Conservation (phyloP, 1,139 yeast genomes). For the Groenewaldozyma sp. region DNA sequence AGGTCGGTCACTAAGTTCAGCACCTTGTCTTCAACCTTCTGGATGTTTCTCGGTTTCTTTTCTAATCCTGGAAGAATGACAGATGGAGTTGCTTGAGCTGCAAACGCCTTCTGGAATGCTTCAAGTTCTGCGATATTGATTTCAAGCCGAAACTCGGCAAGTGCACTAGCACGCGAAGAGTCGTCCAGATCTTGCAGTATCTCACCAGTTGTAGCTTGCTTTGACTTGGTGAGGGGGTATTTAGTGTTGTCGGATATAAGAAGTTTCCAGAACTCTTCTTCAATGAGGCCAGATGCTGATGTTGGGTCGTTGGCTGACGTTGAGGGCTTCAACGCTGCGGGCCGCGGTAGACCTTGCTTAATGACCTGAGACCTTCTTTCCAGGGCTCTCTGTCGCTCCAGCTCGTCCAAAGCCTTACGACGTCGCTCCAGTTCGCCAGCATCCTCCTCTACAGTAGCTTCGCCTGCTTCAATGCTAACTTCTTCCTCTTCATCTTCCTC, state of each 20-base stretch:
- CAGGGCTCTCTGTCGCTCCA: conserved; percentile 21
- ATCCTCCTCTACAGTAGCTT: conserved; percentile 24
- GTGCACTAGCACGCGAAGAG: conserved; percentile 26
- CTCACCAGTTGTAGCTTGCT: conserved; percentile 9
- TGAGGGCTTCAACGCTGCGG: conserved; percentile 21
- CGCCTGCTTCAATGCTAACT: conserved; percentile 7
- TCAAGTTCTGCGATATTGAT: not conserved
- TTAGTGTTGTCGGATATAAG: conserved; percentile 43
- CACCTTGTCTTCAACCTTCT: not conserved
- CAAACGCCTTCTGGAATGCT: not conserved
- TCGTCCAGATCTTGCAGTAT: conserved; percentile 38
- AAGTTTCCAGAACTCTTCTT: conserved; percentile 33
- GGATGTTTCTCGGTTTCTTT: not conserved
- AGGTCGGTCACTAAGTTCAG: conserved; percentile 16
- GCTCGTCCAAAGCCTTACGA: conserved; percentile 18
- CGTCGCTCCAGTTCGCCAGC: conserved; percentile 31
- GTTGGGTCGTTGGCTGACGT: conserved; percentile 6
- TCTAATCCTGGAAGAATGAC: not conserved
- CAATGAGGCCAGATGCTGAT: conserved; percentile 22
- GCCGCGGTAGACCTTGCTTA: conserved; percentile 43
- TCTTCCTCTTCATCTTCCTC: conserved; percentile 22
- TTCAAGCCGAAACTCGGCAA: conserved; percentile 18
- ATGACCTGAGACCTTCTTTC: conserved; percentile 42
- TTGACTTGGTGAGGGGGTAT: conserved; percentile 21
- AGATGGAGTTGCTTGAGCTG: not conserved